These are phyloP conservation scores for Irpex sp. DNA, from an alignment of 1,284 basidiomycete species.

Conservation along the genomic window DNA sequence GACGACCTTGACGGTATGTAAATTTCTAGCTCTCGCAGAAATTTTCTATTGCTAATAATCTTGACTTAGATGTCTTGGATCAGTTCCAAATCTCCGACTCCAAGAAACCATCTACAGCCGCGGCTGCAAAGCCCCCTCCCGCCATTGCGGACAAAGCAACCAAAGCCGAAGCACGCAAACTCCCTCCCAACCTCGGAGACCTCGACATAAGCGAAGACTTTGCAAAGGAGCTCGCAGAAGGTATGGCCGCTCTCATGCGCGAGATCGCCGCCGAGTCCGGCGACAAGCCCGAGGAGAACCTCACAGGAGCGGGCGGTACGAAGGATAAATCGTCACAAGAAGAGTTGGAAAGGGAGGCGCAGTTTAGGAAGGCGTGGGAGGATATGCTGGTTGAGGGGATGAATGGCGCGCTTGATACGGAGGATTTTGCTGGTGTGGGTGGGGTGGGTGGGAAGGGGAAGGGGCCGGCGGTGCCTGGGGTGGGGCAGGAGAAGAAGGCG, in stretches of 20 bases:
- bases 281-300: slow-evolving; percentile 16
- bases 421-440: slow-evolving; percentile 16
- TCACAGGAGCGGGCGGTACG: not conserved
- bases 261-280: slow-evolving; percentile 48
- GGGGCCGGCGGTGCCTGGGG: slow-evolving; percentile 24
- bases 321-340: slow-evolving; percentile 27
- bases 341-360: slow-evolving; percentile 38
- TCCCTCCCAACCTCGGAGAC: slow-evolving; percentile 31
- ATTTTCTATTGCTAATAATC: not conserved
- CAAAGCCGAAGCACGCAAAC: not conserved
- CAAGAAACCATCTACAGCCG: slow-evolving; percentile 23
- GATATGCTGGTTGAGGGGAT: slow-evolving; percentile 71
- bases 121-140: slow-evolving; percentile 17
- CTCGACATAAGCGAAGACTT: slow-evolving; percentile 47
- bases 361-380: slow-evolving; percentile 70
- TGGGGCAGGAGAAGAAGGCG: slow-evolving; percentile 3
- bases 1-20: slow-evolving; percentile 71
- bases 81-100: slow-evolving; percentile 34
- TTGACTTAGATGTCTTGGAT: slow-evolving; percentile 50
- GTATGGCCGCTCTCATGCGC: slow-evolving; percentile 84
- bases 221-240: slow-evolving; percentile 69
- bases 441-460: slow-evolving; percentile 22
- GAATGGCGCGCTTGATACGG: slow-evolving; percentile 42
- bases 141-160: slow-evolving; percentile 7
- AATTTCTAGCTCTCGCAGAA: not conserved